A percentile compares a stretch with the other conserved stretches of the same genome.
Conservation (phyloP, 2,329 filamentous ascomycete species). For the Diplodia seriata region DNA sequence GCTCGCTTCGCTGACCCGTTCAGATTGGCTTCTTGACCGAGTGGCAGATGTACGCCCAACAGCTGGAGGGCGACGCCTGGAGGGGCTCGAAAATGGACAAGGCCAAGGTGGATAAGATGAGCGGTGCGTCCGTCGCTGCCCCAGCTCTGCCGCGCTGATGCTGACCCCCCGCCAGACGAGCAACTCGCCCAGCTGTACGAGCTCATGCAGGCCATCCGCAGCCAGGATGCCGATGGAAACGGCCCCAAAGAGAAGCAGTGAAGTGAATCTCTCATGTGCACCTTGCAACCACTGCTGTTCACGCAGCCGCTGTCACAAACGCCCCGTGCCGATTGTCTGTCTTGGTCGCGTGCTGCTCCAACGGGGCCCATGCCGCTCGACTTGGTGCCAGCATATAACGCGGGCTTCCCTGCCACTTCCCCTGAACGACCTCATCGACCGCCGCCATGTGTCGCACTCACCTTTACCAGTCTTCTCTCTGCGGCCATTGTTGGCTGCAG, state of each 20-base stretch:
- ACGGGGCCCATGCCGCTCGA: not conserved
- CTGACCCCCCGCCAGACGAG: conserved; percentile 67
- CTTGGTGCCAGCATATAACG: not conserved
- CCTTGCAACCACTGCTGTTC: too few species aligned
- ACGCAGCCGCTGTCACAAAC: not conserved
- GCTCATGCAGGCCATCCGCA: conserved; percentile 81
- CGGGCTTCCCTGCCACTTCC: not conserved
- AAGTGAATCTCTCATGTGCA: too few species aligned
- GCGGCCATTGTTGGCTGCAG: conserved; percentile 58
- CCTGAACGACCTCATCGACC: not conserved
- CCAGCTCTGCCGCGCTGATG: not conserved
- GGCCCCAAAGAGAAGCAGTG: not conserved
- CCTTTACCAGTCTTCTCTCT: conserved; percentile 54
- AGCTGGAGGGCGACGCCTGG: conserved; percentile 88
- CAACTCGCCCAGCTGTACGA: conserved; percentile 94
- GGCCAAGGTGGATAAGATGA: conserved; percentile 89
- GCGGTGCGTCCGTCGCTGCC: conserved; percentile 65
- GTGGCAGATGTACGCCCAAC: conserved; percentile 95
- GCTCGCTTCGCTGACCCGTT: not conserved
- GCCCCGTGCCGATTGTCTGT: not conserved
- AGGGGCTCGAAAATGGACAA: conserved; percentile 82
- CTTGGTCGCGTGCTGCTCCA: not conserved
- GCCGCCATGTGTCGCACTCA: conserved; percentile 56
- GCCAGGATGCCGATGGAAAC: conserved; percentile 57
- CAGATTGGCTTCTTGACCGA: conserved; percentile 95